A percentile compares a stretch with the other conserved stretches of the same genome.
Conservation (phyloP, 2,329 filamentous ascomycete species). For the Penicillium fuscoglaucum region DNA sequence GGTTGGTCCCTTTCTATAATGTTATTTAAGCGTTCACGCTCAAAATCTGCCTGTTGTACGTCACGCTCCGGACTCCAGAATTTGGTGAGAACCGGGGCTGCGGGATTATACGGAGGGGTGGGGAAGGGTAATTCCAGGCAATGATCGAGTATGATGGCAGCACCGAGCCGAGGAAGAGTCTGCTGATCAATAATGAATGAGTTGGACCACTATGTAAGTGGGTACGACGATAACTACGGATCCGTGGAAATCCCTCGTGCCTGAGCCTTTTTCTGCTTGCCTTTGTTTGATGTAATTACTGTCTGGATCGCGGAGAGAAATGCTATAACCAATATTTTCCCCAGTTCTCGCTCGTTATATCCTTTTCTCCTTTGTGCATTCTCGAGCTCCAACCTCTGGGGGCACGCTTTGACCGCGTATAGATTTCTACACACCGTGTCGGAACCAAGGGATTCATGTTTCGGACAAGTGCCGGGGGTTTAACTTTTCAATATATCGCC, state of each 20-base stretch:
- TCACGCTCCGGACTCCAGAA: constrained; percentile 24
- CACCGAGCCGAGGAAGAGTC: constrained; percentile 4
- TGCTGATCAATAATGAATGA: constrained; percentile 4
- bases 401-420: neutral
- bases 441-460: constrained; percentile 1
- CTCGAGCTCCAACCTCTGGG: neutral
- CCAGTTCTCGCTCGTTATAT: neutral
- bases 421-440: constrained; percentile 6
- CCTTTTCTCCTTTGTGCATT: neutral
- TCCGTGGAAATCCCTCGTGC: neutral
- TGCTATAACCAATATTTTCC: too few species aligned
- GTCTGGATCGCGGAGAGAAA: neutral
- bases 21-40: neutral
- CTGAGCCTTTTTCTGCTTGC: neutral
- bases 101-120: constrained; percentile 16
- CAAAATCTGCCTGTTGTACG: neutral
- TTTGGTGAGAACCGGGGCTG: constrained; percentile 20
- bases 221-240: neutral
- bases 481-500: constrained; percentile 14
- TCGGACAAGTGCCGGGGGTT: constrained; percentile 13
- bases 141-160: constrained; percentile 6
- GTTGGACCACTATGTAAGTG: neutral
- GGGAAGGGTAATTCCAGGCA: constrained; percentile 10
- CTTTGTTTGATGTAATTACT: neutral
- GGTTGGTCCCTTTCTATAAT: neutral